Evolutionary conservation across 2,329 filamentous ascomycete genomes (phyloP), one percentile per base, ranked within the genome.

Genomic region (Botryotinia narcissicola): DNA sequence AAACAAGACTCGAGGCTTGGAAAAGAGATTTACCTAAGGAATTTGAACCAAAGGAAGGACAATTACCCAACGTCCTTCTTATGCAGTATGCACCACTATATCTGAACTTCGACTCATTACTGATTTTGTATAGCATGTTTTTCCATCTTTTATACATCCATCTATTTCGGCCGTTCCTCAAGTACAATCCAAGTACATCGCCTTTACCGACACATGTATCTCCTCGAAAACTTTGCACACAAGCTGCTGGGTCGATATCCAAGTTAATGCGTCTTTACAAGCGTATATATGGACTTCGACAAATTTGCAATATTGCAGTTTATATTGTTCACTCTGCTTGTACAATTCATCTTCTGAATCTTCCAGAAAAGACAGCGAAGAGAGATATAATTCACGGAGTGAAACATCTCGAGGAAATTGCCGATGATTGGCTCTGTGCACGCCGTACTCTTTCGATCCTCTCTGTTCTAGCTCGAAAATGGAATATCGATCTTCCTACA

Each of bases 201-300:
- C 95, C 94, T 0, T 87, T 98, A 1, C 95, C 95, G 5, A 84
- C 90, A 2, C 94, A 97, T 78, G 93, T 98, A 29, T 98, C 95
- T 12, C 95, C 96, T 0, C 90, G 95, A 29, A 94, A 95, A 77
- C 90, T 97, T 71, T 98, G 95, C 83, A 96, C 94, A 0, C 92
- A 95, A 79, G 95, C 96, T 71, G 95, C 96, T 0, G 90, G 91
- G 2, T 91, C 91, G 76, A 96, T 98, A 72, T 98, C 95, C 0
- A 98, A 98, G 80, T 85, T 98, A n/a, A 91, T 98, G 84, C 91
- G 96, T 0, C 84, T 98, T 1, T 99, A 98, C 83, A 98, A 97
- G 82, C 93, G 95, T 77, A 91, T 91, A 1, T 97, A 97, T 82
- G 94, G 95, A 16, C 84, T 98, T 20, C 90, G 94, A 7, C 95